These are phyloP conservation scores for Blepharisma stoltei DNA, from an alignment of 73 alveolate species.

Conservation along the genomic window DNA sequence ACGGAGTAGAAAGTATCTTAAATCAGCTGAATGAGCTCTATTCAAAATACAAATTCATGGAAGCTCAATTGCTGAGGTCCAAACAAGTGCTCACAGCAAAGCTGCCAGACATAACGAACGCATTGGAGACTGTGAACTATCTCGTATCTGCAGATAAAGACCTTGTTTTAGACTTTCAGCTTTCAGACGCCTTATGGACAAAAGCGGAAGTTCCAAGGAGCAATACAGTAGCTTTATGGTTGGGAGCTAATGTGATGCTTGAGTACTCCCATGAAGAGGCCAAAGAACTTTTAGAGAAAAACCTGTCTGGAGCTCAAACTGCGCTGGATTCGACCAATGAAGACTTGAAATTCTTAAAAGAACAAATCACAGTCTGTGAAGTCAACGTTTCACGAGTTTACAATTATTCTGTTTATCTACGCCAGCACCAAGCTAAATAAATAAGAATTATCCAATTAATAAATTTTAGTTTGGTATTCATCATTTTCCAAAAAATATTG, in stretches of 20 bases:
- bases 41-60: constrained; percentile 89
- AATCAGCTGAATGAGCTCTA: constrained; percentile 62
- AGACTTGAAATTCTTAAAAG: constrained; percentile 81
- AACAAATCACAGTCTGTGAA: constrained; percentile 89
- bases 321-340: constrained; percentile 68
- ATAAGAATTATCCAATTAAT: no score
- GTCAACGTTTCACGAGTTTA: constrained; percentile 91
- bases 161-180: constrained; percentile 72
- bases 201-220: constrained; percentile 80
- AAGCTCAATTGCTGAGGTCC: constrained; percentile 74
- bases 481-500: no score
- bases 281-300: constrained; percentile 59
- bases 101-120: constrained; percentile 91
- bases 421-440: background rate
- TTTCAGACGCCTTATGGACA: constrained; percentile 86
- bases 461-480: no score
- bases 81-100: constrained; percentile 77
- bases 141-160: constrained; percentile 54
- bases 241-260: constrained; percentile 95
- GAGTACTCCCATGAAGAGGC: constrained; percentile 86
- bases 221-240: constrained; percentile 85
- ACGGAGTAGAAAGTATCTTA: constrained; percentile 50
- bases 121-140: constrained; percentile 71
- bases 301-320: constrained; percentile 72
- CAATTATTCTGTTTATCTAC: constrained; percentile 66